These are phyloP conservation scores for Amanita fuliginea DNA, from an alignment of 768 basidiomycete genomes.

Conservation along the genomic window DNA sequence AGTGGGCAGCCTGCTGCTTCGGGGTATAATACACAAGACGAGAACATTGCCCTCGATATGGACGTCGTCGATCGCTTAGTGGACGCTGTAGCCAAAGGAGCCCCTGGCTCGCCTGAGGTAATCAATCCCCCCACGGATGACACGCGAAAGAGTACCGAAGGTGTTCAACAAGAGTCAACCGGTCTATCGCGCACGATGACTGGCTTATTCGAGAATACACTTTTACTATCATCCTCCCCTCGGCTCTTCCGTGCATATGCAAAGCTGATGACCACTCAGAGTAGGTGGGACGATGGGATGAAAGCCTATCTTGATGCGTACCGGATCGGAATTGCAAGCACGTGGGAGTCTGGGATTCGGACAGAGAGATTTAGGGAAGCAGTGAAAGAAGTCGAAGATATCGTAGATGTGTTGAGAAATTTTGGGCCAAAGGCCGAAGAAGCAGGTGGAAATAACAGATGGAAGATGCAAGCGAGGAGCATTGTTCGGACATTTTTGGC, in stretches of 20 bases:
- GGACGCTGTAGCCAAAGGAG: conserved; percentile 63
- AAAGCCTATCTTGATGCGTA: conserved; percentile 83
- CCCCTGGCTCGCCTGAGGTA: conserved; percentile 27
- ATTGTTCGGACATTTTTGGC: conserved; percentile 85
- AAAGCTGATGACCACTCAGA: conserved; percentile 65
- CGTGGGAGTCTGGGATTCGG: background rate
- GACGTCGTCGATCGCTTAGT: conserved; percentile 88
- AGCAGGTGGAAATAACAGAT: conserved; percentile 30
- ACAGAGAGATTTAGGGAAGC: conserved; percentile 63
- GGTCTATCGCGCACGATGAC: conserved; percentile 58
- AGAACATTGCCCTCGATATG: conserved; percentile 48
- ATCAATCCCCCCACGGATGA: conserved; percentile 8
- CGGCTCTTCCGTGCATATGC: conserved; percentile 80
- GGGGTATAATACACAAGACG: conserved; percentile 20
- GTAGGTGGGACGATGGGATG: conserved; percentile 64
- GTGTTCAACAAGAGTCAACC: conserved; percentile 27
- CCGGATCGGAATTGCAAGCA: conserved; percentile 48
- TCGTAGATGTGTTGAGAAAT: conserved; percentile 74
- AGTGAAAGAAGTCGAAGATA: conserved; percentile 68
- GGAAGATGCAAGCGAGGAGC: conserved; percentile 76
- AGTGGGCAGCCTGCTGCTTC: conserved; percentile 20
- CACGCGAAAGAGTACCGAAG: conserved; percentile 7
- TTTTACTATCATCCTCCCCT: conserved; percentile 62
- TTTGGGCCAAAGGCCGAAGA: conserved; percentile 58
- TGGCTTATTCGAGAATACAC: conserved; percentile 62